These are phyloP conservation scores for Cryptosporidium ubiquitum DNA, from an alignment of 169 alveolate species.

Conservation along the genomic window DNA sequence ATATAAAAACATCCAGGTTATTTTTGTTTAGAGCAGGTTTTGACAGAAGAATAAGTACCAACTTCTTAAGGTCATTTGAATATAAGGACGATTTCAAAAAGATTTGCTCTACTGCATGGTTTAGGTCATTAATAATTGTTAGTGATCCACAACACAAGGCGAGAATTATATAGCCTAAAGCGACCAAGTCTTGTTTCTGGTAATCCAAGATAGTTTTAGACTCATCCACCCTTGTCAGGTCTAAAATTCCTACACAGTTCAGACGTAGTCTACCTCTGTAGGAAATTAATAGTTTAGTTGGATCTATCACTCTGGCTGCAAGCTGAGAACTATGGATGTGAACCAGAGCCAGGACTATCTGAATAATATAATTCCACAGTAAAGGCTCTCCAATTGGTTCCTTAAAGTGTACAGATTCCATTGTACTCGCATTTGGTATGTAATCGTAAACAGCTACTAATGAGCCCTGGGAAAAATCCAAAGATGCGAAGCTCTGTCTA, in stretches of 20 bases:
- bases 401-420: conserved; percentile 73
- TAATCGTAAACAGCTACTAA: conserved; percentile 54
- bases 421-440: conserved; percentile 72
- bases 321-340: conserved; percentile 70
- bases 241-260: conserved; percentile 66
- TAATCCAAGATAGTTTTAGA: conserved; percentile 57
- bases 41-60: conserved; percentile 55
- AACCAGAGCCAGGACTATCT: conserved; percentile 63
- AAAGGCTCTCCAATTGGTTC: conserved; percentile 74
- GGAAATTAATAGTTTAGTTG: conserved; percentile 59
- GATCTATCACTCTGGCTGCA: conserved; percentile 71
- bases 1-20: conserved; percentile 63
- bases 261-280: conserved; percentile 68
- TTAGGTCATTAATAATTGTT: conserved; percentile 57
- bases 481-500: conserved; percentile 62
- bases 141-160: conserved; percentile 68
- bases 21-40: conserved; percentile 67
- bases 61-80: conserved; percentile 64
- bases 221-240: conserved; percentile 56
- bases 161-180: conserved; percentile 55
- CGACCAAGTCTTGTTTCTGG: conserved; percentile 69
- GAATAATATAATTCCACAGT: conserved; percentile 67
- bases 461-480: conserved; percentile 56
- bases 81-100: conserved; percentile 55
- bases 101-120: conserved; percentile 70